These are phyloP conservation scores for Geotrichum fermentans DNA, from an alignment of 1,139 yeast species.

Conservation along the genomic window DNA sequence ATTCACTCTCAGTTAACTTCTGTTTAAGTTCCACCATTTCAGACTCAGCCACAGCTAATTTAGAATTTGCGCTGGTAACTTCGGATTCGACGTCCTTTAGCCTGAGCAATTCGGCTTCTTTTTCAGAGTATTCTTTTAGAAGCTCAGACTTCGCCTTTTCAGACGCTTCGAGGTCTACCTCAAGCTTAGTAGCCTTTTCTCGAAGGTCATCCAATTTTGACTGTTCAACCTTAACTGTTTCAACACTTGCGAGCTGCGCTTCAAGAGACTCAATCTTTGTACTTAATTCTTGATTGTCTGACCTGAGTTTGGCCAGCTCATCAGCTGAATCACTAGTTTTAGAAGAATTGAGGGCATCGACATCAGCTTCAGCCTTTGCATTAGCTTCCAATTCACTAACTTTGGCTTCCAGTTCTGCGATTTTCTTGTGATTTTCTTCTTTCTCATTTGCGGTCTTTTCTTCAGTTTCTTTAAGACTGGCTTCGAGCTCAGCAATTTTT, in stretches of 20 bases:
- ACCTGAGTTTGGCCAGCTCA: background rate
- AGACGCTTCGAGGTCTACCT: conserved; percentile 24
- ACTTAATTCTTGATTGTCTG: conserved; percentile 1
- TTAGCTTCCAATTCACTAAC: background rate
- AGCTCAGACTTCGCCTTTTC: conserved; percentile 4
- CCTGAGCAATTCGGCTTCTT: background rate
- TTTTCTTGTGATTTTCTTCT: background rate
- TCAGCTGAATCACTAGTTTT: background rate
- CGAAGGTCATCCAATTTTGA: conserved; percentile 6
- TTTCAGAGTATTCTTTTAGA: background rate
- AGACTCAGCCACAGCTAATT: background rate
- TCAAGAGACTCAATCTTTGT: conserved; percentile 18
- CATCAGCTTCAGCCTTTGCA: background rate
- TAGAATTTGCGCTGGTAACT: background rate
- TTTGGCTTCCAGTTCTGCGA: background rate
- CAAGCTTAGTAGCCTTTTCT: conserved; percentile 21
- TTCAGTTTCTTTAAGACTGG: too few relatives aligned
- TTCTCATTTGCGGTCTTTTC: too few relatives aligned
- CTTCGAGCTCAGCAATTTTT: too few relatives aligned
- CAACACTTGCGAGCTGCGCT: conserved; percentile 1
- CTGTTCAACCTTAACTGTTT: background rate
- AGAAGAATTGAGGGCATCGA: background rate
- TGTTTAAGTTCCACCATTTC: background rate
- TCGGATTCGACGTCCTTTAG: background rate
- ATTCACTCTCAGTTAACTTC: too few relatives aligned